Conservation (phyloP, 2,329 filamentous ascomycete species). For the Fusarium fujikuroi region DNA sequence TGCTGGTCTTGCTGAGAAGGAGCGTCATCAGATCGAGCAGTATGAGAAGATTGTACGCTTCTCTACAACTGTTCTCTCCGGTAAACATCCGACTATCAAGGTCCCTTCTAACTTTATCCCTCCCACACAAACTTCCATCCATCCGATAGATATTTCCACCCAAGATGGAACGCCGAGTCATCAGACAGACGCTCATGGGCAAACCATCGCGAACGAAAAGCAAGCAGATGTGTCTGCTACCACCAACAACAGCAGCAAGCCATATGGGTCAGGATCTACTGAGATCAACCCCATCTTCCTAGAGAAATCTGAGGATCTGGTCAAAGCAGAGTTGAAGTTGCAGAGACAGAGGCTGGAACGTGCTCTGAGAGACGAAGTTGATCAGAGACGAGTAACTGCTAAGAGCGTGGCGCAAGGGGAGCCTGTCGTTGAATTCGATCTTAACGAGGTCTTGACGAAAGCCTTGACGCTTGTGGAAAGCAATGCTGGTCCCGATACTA, state of each 20-base stretch:
- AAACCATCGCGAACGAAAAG: constrained; percentile 52
- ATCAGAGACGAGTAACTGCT: constrained; percentile 64
- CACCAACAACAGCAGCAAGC: constrained; percentile 42
- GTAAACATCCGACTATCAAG: constrained; percentile 74
- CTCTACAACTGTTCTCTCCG: constrained; percentile 82
- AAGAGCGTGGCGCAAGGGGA: constrained; percentile 58
- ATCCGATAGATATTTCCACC: constrained; percentile 39
- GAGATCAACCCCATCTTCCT: constrained; percentile 85
- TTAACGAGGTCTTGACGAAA: constrained; percentile 77
- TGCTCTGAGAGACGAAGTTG: constrained; percentile 78
- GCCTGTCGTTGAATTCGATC: constrained; percentile 72
- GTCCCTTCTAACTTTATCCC: constrained; percentile 56
- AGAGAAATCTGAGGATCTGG: constrained; percentile 85
- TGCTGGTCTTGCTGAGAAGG: constrained; percentile 54
- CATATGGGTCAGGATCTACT: constrained; percentile 63
- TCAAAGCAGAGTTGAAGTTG: constrained; percentile 82
- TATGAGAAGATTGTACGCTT: constrained; percentile 85
- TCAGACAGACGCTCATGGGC: constrained; percentile 47
- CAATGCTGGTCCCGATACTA: constrained; percentile 67
- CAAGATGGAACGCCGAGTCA: constrained; percentile 18
- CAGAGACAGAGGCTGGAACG: constrained; percentile 86
- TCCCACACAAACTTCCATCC: constrained; percentile 32
- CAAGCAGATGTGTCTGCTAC: constrained; percentile 39
- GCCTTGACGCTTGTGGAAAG: constrained; percentile 78
- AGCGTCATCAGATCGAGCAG: constrained; percentile 69